Evolutionary conservation across 2,329 filamentous ascomycete species (phyloP).

Genomic region (Ilyonectria robusta): DNA sequence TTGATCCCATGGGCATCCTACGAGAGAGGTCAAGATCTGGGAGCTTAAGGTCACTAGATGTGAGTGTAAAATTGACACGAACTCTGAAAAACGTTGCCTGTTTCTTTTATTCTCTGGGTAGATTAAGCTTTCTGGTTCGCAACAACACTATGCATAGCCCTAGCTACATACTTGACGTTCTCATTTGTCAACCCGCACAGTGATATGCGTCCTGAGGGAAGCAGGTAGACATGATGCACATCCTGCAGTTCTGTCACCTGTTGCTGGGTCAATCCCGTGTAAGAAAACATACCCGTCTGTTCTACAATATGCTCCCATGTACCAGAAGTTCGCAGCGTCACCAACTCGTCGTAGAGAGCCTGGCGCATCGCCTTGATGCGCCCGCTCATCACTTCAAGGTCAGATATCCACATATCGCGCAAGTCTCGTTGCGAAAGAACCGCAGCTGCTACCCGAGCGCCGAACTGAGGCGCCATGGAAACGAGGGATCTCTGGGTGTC

Average conservation of each 20-base stretch:
- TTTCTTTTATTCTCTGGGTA: too few species aligned
- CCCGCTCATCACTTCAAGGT: constrained; percentile 20
- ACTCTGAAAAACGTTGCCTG: too few species aligned
- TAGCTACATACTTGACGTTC: constrained; percentile 12
- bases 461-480: constrained; percentile 8
- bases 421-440: constrained; percentile 10
- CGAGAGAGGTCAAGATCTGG: too few species aligned
- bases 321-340: neutral
- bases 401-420: constrained; percentile 1
- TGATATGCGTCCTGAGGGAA: constrained; percentile 19
- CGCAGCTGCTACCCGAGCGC: constrained; percentile 7
- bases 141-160: constrained; percentile 2
- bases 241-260: constrained; percentile 1
- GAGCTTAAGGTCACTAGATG: too few species aligned
- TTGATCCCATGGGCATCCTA: too few species aligned
- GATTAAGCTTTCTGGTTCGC: neutral
- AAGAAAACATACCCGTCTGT: constrained; percentile 22
- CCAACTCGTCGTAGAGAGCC: constrained; percentile 10
- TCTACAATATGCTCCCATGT: constrained; percentile 13
- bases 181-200: constrained; percentile 2
- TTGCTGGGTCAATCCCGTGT: constrained; percentile 3
- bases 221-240: constrained; percentile 13
- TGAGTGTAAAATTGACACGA: too few species aligned
- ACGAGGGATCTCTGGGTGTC: neutral
- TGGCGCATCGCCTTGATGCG: constrained; percentile 22